Conservation (phyloP, 2,329 filamentous ascomycete genomes). For the Byssochlamys sp. region DNA sequence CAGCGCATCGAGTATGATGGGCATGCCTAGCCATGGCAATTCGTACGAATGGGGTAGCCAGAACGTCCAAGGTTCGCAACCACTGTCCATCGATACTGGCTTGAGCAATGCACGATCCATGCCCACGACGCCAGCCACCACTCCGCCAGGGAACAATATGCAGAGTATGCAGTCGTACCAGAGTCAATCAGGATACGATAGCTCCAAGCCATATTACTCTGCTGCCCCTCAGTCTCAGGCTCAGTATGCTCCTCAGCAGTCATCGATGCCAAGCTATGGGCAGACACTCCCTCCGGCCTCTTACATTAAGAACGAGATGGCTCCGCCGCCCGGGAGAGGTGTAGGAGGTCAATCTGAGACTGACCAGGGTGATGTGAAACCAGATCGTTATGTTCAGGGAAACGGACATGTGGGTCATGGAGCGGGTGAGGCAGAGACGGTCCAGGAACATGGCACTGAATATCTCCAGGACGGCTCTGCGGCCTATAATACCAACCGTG, state of each 20-base stretch:
- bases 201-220: conserved; percentile 68
- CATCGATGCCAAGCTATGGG: conserved; percentile 61
- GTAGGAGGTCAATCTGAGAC: conserved; percentile 48
- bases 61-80: conserved; percentile 54
- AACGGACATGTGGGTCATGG: conserved; percentile 47
- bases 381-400: conserved; percentile 54
- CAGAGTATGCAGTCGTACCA: conserved; percentile 74
- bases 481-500: conserved; percentile 61
- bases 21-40: conserved; percentile 62
- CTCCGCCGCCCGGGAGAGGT: conserved; percentile 59
- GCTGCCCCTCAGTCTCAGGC: conserved; percentile 56
- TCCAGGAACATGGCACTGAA: conserved; percentile 62
- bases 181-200: conserved; percentile 62
- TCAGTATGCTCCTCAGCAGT: conserved; percentile 57
- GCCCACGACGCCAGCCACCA: conserved; percentile 82
- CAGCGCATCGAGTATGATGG: conserved; percentile 77
- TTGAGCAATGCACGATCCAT: conserved; percentile 73
- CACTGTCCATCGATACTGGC: conserved; percentile 71
- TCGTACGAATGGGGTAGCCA: conserved; percentile 70
- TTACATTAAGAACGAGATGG: conserved; percentile 83
- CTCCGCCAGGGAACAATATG: conserved; percentile 67
- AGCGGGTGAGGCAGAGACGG: conserved; percentile 56
- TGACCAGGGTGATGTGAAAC: conserved; percentile 59
- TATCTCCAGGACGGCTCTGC: conserved; percentile 75
- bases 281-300: conserved; percentile 43